A percentile compares a stretch with the other conserved stretches of the same genome.
Conservation (phyloP, 2,329 filamentous ascomycete genomes). For the Aureobasidium zeae region DNA sequence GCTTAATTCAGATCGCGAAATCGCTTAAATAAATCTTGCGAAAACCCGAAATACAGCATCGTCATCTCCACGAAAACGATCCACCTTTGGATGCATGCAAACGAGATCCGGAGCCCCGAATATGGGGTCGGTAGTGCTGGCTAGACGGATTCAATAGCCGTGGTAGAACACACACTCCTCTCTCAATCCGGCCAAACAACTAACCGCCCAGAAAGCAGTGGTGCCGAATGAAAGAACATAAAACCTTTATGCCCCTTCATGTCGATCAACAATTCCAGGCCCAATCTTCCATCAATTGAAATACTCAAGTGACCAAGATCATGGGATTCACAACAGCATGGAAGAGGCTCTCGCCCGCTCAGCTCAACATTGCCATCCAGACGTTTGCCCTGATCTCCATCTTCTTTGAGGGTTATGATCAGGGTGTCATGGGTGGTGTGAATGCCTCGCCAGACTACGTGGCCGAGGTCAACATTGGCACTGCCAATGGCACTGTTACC, state of each 20-base stretch:
- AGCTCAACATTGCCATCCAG: slow-evolving; percentile 35
- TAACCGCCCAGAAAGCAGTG: too few relatives aligned
- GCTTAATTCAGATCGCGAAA: too few relatives aligned
- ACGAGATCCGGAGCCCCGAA: slow-evolving; percentile 9
- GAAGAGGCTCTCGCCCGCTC: slow-evolving; percentile 35
- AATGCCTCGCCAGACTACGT: slow-evolving; percentile 37
- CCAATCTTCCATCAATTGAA: not conserved
- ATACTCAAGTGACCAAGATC: not conserved
- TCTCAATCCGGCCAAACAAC: not conserved
- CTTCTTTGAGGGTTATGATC: slow-evolving; percentile 44
- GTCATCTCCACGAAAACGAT: slow-evolving; percentile 8
- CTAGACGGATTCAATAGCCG: not conserved
- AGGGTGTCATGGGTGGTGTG: slow-evolving; percentile 47
- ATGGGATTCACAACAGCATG: slow-evolving; percentile 36
- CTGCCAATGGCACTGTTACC: slow-evolving; percentile 38
- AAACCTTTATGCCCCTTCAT: not conserved
- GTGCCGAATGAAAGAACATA: not conserved
- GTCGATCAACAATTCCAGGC: not conserved
- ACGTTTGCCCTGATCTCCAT: slow-evolving; percentile 28
- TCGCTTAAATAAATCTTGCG: too few relatives aligned
- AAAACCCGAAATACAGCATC: not conserved
- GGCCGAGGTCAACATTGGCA: slow-evolving; percentile 38
- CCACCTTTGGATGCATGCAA: not conserved
- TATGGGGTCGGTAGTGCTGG: not conserved
- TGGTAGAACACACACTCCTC: not conserved